Percentiles rank a stretch among this genome's conserved stretches.
These are phyloP conservation scores for Tylopilus plumbeoviolaceoides DNA, from an alignment of 768 basidiomycete genomes.

Conservation along the genomic window DNA sequence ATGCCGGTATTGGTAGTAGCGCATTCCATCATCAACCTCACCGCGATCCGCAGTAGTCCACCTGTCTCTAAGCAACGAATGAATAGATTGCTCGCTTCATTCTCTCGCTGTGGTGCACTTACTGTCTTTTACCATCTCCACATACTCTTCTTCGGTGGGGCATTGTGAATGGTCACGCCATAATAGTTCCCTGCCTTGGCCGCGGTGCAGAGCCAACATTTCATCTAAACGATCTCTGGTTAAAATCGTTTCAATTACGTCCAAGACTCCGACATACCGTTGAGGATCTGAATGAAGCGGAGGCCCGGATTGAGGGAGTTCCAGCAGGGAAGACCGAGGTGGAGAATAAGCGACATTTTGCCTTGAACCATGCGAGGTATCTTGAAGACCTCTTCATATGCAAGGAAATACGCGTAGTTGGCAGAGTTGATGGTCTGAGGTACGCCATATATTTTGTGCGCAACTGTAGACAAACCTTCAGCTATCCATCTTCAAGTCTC, in stretches of 20 bases:
- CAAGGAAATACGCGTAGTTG: conserved; percentile 96
- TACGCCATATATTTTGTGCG: conserved; percentile 94
- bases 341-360: conserved; percentile 34
- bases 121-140: conserved; percentile 97
- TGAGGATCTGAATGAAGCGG: conserved; percentile 70
- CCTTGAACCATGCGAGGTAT: conserved; percentile 7
- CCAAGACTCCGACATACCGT: conserved; percentile 41
- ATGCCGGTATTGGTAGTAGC: conserved; percentile 53
- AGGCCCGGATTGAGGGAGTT: conserved; percentile 22
- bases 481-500: neutral
- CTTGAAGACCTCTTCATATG: conserved; percentile 74
- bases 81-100: neutral
- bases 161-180: conserved; percentile 91
- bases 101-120: conserved; percentile 13
- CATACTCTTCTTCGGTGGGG: conserved; percentile 92
- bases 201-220: conserved; percentile 82
- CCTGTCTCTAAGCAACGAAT: conserved; percentile 70
- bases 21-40: conserved; percentile 95
- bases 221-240: conserved; percentile 40
- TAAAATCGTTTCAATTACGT: neutral
- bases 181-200: conserved; percentile 88
- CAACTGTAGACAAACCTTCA: conserved; percentile 45
- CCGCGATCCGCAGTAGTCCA: conserved; percentile 83
- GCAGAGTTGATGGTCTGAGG: conserved; percentile 97
- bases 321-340: conserved; percentile 22